Percentiles rank a stretch among this genome's conserved stretches.
phyloP scores from a whole-genome alignment of 805 yeast species.

The Clavispora asparagi region DNA sequence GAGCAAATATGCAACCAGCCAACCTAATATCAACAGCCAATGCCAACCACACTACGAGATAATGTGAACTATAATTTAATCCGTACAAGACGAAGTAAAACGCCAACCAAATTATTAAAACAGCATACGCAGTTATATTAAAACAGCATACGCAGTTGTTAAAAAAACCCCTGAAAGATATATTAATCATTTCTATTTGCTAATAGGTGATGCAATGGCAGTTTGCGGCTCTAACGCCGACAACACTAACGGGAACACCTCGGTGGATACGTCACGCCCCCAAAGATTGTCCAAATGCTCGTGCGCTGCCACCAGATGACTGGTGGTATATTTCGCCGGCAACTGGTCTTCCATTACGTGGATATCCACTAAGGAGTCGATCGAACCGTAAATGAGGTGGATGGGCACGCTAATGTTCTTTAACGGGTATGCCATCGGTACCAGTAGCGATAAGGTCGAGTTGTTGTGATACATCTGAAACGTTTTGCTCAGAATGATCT shows the following conservation, averaged over 20 bases:
- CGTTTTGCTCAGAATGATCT: constrained; percentile 49
- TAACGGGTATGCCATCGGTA: constrained; percentile 36
- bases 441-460: constrained; percentile 19
- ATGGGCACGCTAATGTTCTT: constrained; percentile 55
- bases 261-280: constrained; percentile 59
- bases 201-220: not conserved
- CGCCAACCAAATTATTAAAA: too few species aligned
- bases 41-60: too few species aligned
- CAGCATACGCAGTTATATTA: too few species aligned
- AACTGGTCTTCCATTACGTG: constrained; percentile 64
- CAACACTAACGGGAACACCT: constrained; percentile 31
- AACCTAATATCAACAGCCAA: too few species aligned
- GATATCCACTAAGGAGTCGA: constrained; percentile 84
- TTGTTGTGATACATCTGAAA: constrained; percentile 88
- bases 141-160: too few species aligned
- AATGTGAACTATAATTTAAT: too few species aligned
- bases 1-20: too few species aligned
- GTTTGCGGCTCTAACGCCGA: constrained; percentile 5
- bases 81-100: too few species aligned
- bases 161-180: too few species aligned
- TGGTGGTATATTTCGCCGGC: constrained; percentile 47
- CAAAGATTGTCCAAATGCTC: constrained; percentile 90
- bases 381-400: constrained; percentile 69
- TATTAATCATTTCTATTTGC: not conserved
- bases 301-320: constrained; percentile 58